These are phyloP conservation scores for Trichoderma oligosporum DNA, from an alignment of 2,329 filamentous ascomycete genomes.

Conservation along the genomic window DNA sequence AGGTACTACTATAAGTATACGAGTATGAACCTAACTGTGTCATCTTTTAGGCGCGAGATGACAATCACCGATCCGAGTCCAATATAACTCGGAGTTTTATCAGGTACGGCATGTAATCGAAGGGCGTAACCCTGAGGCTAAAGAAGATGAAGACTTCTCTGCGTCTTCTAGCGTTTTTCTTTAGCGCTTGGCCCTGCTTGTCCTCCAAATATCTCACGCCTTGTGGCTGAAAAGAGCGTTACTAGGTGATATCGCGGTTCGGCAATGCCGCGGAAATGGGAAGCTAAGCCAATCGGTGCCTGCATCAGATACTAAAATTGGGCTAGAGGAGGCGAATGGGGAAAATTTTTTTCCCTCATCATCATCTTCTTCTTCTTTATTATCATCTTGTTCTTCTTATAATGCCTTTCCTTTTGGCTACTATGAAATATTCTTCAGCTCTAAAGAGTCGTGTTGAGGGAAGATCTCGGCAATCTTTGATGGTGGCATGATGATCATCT, in stretches of 20 bases:
- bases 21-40: too few relatives aligned
- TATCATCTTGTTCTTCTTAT: neutral
- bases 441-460: neutral
- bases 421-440: neutral
- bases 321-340: conserved; percentile 10
- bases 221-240: conserved; percentile 6
- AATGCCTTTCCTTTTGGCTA: neutral
- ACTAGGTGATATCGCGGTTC: neutral
- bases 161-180: conserved; percentile 17
- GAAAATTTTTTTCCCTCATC: conserved; percentile 2
- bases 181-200: conserved; percentile 8
- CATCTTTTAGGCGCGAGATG: neutral
- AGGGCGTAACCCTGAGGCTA: neutral
- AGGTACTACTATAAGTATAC: too few relatives aligned
- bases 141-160: neutral
- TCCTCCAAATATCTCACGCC: neutral
- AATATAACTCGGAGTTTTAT: too few relatives aligned
- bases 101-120: neutral
- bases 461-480: conserved; percentile 7
- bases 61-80: too few relatives aligned
- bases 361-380: neutral
- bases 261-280: conserved; percentile 13
- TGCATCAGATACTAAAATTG: conserved; percentile 3
- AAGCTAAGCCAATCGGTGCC: conserved; percentile 4
- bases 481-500: neutral